Evolutionary conservation across 805 yeast species (phyloP).

Genomic region (Metschnikowia baotianmanensis): DNA sequence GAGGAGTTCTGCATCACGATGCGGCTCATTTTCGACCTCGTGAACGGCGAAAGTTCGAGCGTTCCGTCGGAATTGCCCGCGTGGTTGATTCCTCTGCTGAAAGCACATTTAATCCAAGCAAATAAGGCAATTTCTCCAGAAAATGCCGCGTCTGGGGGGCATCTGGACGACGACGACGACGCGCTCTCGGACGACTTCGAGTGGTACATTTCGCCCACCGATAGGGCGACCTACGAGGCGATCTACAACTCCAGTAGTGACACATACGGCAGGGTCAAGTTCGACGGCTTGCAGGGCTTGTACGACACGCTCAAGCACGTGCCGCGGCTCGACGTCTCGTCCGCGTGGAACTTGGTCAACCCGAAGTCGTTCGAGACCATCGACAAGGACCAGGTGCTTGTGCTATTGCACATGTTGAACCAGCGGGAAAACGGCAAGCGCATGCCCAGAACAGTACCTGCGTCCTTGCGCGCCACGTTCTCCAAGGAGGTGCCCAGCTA

Average conservation of each 20-base stretch:
- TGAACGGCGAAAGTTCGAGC: slow-evolving; percentile 58
- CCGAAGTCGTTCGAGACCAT: slow-evolving; percentile 85
- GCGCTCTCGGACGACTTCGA: slow-evolving; percentile 69
- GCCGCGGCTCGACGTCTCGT: slow-evolving; percentile 79
- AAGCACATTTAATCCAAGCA: slow-evolving; percentile 82
- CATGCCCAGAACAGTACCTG: slow-evolving; percentile 94
- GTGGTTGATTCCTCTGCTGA: slow-evolving; percentile 91
- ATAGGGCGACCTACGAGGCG: slow-evolving; percentile 72
- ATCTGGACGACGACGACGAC: slow-evolving; percentile 53
- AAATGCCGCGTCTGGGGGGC: slow-evolving; percentile 25
- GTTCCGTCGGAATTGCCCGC: slow-evolving; percentile 78
- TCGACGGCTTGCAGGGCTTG: slow-evolving; percentile 65
- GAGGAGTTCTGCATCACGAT: slow-evolving; percentile 98
- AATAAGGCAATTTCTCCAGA: slow-evolving; percentile 56
- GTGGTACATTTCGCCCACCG: slow-evolving; percentile 95
- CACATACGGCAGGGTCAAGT: slow-evolving; percentile 73
- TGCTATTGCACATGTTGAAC: slow-evolving; percentile 84
- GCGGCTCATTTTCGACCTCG: slow-evolving; percentile 89
- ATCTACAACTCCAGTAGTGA: slow-evolving; percentile 76
- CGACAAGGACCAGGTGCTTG: slow-evolving; percentile 89
- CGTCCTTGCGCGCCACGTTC: slow-evolving; percentile 85
- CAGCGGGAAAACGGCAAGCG: slow-evolving; percentile 83
- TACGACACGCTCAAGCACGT: slow-evolving; percentile 68
- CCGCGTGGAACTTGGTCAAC: slow-evolving; percentile 94
- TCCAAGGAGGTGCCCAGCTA: slow-evolving; percentile 80